Base-by-base conservation (phyloP, 2,329 filamentous ascomycete genomes). In the Talaromyces sp. region DNA sequence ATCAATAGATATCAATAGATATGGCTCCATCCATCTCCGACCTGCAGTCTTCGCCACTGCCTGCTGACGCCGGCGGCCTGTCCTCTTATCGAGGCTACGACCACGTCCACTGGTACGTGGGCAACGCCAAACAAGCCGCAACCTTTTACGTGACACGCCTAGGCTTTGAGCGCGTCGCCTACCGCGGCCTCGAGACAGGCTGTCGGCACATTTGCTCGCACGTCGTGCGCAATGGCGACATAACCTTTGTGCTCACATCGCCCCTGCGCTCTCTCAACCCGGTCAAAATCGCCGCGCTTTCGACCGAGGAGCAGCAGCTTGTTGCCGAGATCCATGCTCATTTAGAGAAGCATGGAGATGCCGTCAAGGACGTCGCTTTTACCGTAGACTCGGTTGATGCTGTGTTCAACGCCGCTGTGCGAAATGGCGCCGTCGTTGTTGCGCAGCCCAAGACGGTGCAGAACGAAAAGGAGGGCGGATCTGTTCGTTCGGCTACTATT, bases 121-220 rank as follows among this genome's bases (percentile, higher is more conserved):
- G 93, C 73, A 98, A 98, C 74, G 93, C 94, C 69, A 97, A 97
- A 79, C 93, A 97, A 81, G 91, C 92, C 2, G 93, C 93, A 44
- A 85, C 89, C 14, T 97, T 91, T 80, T 97, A 96, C 79, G 88
- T 89, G 68, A 88, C 86, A 10, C 89, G 92, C 67, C 92, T 97
- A 81, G 93, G 92, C 61, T 96, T 97, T 81, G 82, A 85, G 70
- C 86, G 85, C 23, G 78, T 96, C 61, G 94, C 94, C 65, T 96
- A 96, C 77, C 85, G 85, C 47, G 94, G 93, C 5, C 87, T 97
- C 5, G 93, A 97, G 77, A 97, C 93, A 0, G 92, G 92, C 65
- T 91, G 86, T 65, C 87, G 92, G 61, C 87, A 86, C 67, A 84
- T 93, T 66, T 90, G 92, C 54, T 95, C 91, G 1, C 91, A 96